Percentiles rank a stretch among this genome's conserved stretches.
phyloP scores from a whole-genome alignment of 257 asterid genomes.

The Solanum neorickii region DNA sequence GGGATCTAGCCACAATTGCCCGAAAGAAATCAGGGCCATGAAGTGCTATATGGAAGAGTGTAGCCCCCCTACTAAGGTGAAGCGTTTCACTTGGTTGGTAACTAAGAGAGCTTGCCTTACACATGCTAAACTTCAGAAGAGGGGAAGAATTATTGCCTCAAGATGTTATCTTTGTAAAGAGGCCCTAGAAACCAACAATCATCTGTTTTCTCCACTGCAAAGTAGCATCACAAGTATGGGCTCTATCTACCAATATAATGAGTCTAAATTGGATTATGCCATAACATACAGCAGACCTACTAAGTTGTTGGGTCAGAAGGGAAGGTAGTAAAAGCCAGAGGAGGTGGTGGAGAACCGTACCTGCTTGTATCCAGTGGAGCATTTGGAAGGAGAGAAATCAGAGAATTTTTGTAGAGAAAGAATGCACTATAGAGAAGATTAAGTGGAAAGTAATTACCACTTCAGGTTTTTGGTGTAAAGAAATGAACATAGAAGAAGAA shows the following conservation, averaged over 20 bases:
- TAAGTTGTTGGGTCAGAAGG: background rate
- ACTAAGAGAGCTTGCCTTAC: background rate
- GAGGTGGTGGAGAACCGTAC: background rate
- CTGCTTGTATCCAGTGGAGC: background rate
- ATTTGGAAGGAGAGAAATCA: background rate
- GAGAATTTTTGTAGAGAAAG: background rate
- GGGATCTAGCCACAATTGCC: background rate
- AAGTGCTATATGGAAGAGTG: background rate
- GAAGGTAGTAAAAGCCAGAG: background rate
- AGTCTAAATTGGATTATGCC: background rate
- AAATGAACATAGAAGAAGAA: background rate
- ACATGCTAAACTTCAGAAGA: background rate
- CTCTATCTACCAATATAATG: background rate
- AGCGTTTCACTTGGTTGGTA: background rate
- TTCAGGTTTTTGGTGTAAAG: background rate
- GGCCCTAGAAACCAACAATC: background rate
- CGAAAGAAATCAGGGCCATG: background rate
- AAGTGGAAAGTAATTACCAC: background rate
- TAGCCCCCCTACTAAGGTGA: background rate
- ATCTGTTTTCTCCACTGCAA: background rate
- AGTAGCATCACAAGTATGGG: background rate
- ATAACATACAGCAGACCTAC: background rate
- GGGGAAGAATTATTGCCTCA: background rate
- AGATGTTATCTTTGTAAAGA: background rate
- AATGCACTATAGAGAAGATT: background rate